phyloP scores from a whole-genome alignment of 352 stramenopile species.

The Phytophthora multivora region DNA sequence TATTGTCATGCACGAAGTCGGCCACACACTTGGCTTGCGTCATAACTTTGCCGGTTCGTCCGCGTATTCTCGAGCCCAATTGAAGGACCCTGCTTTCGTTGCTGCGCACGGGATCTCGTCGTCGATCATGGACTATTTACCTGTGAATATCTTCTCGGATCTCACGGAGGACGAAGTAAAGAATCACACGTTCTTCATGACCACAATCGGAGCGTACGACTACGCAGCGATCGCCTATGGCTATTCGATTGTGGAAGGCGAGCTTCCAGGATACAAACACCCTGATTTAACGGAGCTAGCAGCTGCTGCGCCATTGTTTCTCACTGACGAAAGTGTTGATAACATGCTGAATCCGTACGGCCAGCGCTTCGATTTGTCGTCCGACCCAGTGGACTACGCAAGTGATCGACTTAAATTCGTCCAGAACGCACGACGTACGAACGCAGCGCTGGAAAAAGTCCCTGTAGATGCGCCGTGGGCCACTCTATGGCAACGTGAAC shows the following conservation, averaged over 20 bases:
- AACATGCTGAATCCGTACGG: conserved; percentile 51
- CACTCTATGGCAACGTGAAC: conserved; percentile 58
- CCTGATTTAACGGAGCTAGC: conserved; percentile 43
- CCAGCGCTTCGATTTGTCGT: conserved; percentile 64
- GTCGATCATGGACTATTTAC: conserved; percentile 90
- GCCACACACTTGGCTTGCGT: conserved; percentile 84
- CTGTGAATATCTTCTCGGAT: conserved; percentile 84
- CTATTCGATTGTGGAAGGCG: conserved; percentile 55
- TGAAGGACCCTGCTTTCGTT: conserved; percentile 60
- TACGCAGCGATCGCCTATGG: conserved; percentile 86
- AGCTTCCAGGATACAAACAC: conserved; percentile 56
- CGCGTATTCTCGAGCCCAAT: conserved; percentile 51
- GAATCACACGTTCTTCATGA: conserved; percentile 73
- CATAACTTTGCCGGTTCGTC: conserved; percentile 87
- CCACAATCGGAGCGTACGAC: conserved; percentile 75
- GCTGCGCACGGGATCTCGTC: conserved; percentile 53
- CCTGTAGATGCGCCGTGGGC: conserved; percentile 60
- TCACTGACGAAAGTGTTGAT: conserved; percentile 64
- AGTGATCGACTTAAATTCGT: conserved; percentile 60
- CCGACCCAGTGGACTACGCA: conserved; percentile 59
- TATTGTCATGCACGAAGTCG: conserved; percentile 90
- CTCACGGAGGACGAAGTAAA: conserved; percentile 38
- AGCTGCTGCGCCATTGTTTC: conserved; percentile 55
- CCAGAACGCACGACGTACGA: conserved; percentile 39
- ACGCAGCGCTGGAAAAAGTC: conserved; percentile 40